These are phyloP conservation scores for Sarcodon aspratus DNA, from an alignment of 768 basidiomycete species.

Conservation along the genomic window DNA sequence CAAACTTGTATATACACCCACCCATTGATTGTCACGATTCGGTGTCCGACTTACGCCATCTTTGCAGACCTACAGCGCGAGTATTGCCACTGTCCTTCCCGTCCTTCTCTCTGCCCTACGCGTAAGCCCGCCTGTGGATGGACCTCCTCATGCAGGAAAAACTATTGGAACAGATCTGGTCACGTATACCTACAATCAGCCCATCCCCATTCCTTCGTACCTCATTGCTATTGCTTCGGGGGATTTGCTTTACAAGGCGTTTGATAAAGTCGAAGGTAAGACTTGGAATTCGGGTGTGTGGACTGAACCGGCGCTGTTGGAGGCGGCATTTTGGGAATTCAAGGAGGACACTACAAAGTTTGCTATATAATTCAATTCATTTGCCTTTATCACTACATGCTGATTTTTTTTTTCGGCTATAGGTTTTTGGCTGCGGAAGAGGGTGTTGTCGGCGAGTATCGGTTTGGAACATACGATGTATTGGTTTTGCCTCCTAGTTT, in stretches of 20 bases:
- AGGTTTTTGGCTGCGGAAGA: slow-evolving; percentile 77
- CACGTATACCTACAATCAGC: slow-evolving; percentile 72
- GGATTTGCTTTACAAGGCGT: slow-evolving; percentile 63
- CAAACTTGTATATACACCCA: slow-evolving; percentile 53
- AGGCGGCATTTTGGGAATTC: slow-evolving; percentile 80
- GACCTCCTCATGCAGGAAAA: slow-evolving; percentile 64
- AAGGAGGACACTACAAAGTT: slow-evolving; percentile 74
- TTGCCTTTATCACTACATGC: background rate
- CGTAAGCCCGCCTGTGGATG: slow-evolving; percentile 60
- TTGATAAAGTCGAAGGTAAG: slow-evolving; percentile 46
- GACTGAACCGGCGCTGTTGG: slow-evolving; percentile 81
- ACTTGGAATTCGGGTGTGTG: slow-evolving; percentile 81
- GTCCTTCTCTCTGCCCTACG: slow-evolving; percentile 80
- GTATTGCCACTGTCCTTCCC: slow-evolving; percentile 68
- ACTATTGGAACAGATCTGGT: slow-evolving; percentile 63
- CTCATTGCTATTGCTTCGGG: slow-evolving; percentile 88
- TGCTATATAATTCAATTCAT: slow-evolving; percentile 1
- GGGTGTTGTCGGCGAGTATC: slow-evolving; percentile 60
- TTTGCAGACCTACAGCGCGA: slow-evolving; percentile 71
- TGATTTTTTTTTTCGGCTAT: background rate
- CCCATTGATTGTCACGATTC: background rate
- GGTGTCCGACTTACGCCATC: background rate
- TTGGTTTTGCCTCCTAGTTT: slow-evolving; percentile 86
- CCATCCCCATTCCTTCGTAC: slow-evolving; percentile 80
- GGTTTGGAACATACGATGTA: slow-evolving; percentile 82